A percentile compares a stretch with the other conserved stretches of the same genome.
phyloP scores from a whole-genome alignment of 2,329 filamentous ascomycete genomes.

The Colletotrichum eremochloae region DNA sequence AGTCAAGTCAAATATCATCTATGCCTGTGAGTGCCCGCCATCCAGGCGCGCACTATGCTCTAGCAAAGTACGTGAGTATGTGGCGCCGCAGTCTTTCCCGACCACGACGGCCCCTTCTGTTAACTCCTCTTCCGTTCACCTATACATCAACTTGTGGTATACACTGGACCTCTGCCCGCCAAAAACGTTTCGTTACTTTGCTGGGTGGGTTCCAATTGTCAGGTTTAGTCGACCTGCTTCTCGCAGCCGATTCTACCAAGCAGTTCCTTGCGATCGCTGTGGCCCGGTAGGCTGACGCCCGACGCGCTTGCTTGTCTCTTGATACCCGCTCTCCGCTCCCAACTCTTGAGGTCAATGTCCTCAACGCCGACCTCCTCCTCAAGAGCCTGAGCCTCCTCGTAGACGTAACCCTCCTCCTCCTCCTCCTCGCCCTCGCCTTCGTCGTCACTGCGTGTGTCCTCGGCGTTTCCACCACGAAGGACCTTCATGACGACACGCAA shows the following conservation, averaged over 20 bases:
- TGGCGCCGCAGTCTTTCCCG: constrained; percentile 15
- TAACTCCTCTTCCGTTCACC: constrained; percentile 17
- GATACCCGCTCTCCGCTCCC: constrained; percentile 69
- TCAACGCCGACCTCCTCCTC: constrained; percentile 85
- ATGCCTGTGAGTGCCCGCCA: constrained; percentile 34
- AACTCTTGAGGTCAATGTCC: constrained; percentile 74
- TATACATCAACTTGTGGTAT: constrained; percentile 9
- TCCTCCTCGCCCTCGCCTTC: constrained; percentile 78
- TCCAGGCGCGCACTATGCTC: constrained; percentile 35
- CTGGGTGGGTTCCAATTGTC: constrained; percentile 1
- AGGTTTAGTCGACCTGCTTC: constrained; percentile 72
- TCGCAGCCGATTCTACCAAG: constrained; percentile 87
- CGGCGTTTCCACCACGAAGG: constrained; percentile 79
- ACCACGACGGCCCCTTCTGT: constrained; percentile 6
- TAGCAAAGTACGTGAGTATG: constrained; percentile 34
- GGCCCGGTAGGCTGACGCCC: constrained; percentile 76
- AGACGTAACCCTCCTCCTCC: constrained; percentile 66
- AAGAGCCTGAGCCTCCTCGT: constrained; percentile 68
- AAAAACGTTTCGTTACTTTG: neutral
- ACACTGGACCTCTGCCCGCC: neutral
- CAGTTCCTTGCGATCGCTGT: constrained; percentile 84
- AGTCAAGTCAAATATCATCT: constrained; percentile 31
- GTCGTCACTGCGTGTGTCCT: constrained; percentile 90
- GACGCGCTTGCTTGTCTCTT: constrained; percentile 67
- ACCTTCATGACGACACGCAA: constrained; percentile 85